Conservation (phyloP, 2,329 filamentous ascomycete species). For the Botrytis medusae region DNA sequence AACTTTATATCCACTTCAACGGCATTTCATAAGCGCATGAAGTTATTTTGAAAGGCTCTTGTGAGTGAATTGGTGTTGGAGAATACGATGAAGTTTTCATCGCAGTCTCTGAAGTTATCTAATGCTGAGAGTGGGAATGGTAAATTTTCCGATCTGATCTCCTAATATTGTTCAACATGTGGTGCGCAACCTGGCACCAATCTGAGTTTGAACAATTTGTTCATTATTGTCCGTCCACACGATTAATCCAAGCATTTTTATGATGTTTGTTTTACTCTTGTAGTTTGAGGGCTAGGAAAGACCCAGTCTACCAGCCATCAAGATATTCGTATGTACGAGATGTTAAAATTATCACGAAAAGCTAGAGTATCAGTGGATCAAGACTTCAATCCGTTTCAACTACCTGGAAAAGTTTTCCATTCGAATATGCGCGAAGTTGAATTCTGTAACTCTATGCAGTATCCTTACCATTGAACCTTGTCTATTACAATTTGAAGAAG, state of each 20-base stretch:
- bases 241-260: neutral
- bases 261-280: neutral
- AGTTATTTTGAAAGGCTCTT: neutral
- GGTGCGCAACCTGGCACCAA: neutral
- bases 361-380: neutral
- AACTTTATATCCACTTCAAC: slow-evolving; percentile 7
- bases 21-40: neutral
- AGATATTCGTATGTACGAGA: neutral
- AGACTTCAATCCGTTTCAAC: neutral
- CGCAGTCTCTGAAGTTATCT: neutral
- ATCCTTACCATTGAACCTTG: neutral
- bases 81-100: neutral
- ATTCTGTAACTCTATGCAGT: too few relatives aligned
- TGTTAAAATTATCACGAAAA: neutral
- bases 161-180: neutral
- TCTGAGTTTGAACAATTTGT: neutral
- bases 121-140: neutral
- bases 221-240: neutral
- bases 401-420: neutral
- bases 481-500: neutral
- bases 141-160: neutral
- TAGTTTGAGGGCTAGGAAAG: too few relatives aligned
- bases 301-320: neutral
- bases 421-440: too few relatives aligned
- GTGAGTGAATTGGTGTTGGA: neutral